Evolutionary conservation across 2,329 filamentous ascomycete species (phyloP).

Genomic region (Hymenoscyphus scutula): DNA sequence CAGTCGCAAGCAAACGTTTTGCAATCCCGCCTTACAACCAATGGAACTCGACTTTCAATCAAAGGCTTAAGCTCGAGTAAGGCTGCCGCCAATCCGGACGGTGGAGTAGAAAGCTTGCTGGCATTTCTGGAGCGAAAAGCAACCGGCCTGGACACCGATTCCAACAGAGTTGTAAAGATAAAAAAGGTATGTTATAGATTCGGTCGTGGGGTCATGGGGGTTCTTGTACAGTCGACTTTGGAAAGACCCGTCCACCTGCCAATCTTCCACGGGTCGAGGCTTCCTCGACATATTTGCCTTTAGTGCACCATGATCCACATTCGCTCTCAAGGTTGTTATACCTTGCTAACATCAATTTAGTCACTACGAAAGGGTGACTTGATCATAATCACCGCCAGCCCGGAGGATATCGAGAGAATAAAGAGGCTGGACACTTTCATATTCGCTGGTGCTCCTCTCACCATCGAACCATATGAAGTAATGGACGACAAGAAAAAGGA

Average conservation of each 20-base stretch:
- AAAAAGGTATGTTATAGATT: conserved; percentile 70
- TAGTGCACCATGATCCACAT: conserved; percentile 31
- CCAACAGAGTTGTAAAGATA: conserved; percentile 54
- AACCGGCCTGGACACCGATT: conserved; percentile 49
- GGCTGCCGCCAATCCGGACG: conserved; percentile 62
- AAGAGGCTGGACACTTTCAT: conserved; percentile 65
- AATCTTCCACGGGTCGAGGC: conserved; percentile 36
- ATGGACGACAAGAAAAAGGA: conserved; percentile 37
- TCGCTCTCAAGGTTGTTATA: conserved; percentile 39
- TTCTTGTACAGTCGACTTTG: conserved; percentile 37
- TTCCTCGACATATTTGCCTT: conserved; percentile 25
- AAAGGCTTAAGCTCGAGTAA: conserved; percentile 67
- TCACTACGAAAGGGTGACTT: conserved; percentile 67
- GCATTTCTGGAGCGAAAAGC: conserved; percentile 71
- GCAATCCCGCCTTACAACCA: conserved; percentile 30
- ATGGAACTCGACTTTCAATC: conserved; percentile 42
- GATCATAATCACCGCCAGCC: conserved; percentile 64
- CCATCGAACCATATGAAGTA: conserved; percentile 46
- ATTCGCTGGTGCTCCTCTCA: conserved; percentile 65
- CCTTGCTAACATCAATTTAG: conserved; percentile 67
- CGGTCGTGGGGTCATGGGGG: conserved; percentile 42
- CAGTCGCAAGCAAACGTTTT: conserved; percentile 30
- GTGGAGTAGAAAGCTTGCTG: conserved; percentile 63
- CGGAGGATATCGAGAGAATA: conserved; percentile 62
- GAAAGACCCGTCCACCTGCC: conserved; percentile 42